A percentile compares a stretch with the other conserved stretches of the same genome.
These are phyloP conservation scores for Claviceps purpurea DNA, from an alignment of 2,329 filamentous ascomycete genomes.

Conservation along the genomic window DNA sequence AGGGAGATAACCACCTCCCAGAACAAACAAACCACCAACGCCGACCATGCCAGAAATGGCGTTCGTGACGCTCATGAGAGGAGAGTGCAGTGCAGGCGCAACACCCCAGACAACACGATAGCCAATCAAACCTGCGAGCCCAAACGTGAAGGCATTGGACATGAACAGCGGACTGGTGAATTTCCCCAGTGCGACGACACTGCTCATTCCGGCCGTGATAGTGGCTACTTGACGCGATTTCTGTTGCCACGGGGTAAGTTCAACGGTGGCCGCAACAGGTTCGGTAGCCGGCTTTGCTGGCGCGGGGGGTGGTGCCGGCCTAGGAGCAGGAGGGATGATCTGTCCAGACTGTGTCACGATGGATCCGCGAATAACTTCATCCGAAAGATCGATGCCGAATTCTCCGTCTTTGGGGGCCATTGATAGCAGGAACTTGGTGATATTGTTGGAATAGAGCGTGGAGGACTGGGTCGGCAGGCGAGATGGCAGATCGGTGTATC, in stretches of 20 bases:
- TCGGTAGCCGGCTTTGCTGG: constrained; percentile 33
- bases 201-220: constrained; percentile 66
- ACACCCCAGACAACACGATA: constrained; percentile 87
- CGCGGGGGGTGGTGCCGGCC: constrained; percentile 45
- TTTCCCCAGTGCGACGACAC: constrained; percentile 64
- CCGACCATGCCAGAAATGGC: constrained; percentile 89
- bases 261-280: constrained; percentile 38
- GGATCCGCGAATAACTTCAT: constrained; percentile 74
- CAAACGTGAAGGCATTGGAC: constrained; percentile 76
- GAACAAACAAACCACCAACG: constrained; percentile 75
- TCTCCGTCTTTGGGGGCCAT: constrained; percentile 65
- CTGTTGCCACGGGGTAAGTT: constrained; percentile 71
- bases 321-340: constrained; percentile 61
- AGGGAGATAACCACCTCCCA: constrained; percentile 68
- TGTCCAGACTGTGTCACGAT: constrained; percentile 72
- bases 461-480: constrained; percentile 79
- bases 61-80: constrained; percentile 86
- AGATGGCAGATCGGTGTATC: constrained; percentile 80
- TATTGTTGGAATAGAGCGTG: constrained; percentile 86
- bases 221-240: constrained; percentile 60
- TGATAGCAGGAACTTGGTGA: constrained; percentile 75
- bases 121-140: constrained; percentile 70
- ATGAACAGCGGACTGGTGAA: constrained; percentile 74
- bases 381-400: constrained; percentile 67
- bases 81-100: constrained; percentile 68